Base-by-base conservation (phyloP, 2,329 filamentous ascomycete genomes). In the Phaeosphaeria sp. region DNA sequence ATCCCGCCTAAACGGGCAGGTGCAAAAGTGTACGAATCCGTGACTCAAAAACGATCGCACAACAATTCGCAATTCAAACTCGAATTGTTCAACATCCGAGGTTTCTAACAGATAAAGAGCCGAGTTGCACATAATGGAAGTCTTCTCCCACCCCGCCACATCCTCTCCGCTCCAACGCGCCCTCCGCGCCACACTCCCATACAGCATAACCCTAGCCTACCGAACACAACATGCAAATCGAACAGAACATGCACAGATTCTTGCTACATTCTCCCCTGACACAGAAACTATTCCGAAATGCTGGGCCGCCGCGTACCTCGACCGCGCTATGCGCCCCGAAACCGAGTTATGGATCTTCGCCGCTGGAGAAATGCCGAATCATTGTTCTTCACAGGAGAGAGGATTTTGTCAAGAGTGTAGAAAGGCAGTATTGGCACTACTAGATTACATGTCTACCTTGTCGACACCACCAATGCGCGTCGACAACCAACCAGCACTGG, bases 341-440 rank as follows among this genome's bases (percentile, higher is more conserved):
- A 90, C 89, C 0, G 84, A 90, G 60, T 77, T 87, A 27, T 90
- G 85, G 84, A 67, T 90, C 1, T 90, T 88, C 72, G 75, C 72
- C 3, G 55, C 53, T 9, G 73, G 68, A 20, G 72, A 77, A 58
- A 52, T 63, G 7, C 61, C 56, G 11, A 54, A 56, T 13, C 73
- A 76, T 49, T 33, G 58, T 17, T 46, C 41, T 25, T 49, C 62
- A 51, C 9, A 27, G 3, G 43, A 21, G 3, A 9, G 46, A 9
- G 49, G 20, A 10, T 69, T 72, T 49, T 77, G 73, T 52, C 17
- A 53, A 15, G 56, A 56, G n/a, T 76, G 74, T 59, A 70, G 36
- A 44, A 57, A 53, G 64, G 75, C 77, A 51, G 59, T 73, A 2
- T 56, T 76, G 2, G 59, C 59, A 17, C 52, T 75, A 3, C 49